Evolutionary conservation across 257 asterid species (phyloP).

Genomic region (Rubia yunnanensis): DNA sequence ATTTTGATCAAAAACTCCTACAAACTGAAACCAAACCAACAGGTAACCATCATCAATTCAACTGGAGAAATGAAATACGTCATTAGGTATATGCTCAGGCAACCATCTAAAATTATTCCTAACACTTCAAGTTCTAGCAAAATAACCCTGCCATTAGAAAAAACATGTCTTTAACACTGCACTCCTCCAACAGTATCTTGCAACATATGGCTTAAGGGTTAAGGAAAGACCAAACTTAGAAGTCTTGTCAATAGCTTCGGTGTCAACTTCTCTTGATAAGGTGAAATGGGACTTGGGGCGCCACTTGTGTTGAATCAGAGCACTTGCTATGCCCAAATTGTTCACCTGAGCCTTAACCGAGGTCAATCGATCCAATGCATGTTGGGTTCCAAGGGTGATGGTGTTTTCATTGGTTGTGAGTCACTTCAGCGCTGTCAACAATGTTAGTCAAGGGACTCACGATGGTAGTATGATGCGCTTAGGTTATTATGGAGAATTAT

Average conservation of each 20-base stretch:
- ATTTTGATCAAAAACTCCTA: background rate
- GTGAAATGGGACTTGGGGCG: slow-evolving; percentile 42
- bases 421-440: slow-evolving; percentile 43
- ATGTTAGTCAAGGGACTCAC: slow-evolving; percentile 38
- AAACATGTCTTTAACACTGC: slow-evolving; percentile 7
- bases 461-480: slow-evolving; percentile 43
- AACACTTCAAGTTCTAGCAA: slow-evolving; percentile 19
- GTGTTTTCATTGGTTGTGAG: slow-evolving; percentile 32
- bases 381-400: slow-evolving; percentile 41
- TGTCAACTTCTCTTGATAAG: slow-evolving; percentile 37
- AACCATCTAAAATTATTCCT: slow-evolving; percentile 34
- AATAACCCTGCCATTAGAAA: slow-evolving; percentile 32
- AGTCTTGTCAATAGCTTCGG: slow-evolving; percentile 38
- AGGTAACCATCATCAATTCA: slow-evolving; percentile 5
- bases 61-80: slow-evolving; percentile 13
- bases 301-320: slow-evolving; percentile 43
- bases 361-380: slow-evolving; percentile 38
- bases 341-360: slow-evolving; percentile 39
- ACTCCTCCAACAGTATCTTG: slow-evolving; percentile 8
- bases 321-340: slow-evolving; percentile 41
- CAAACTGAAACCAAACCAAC: background rate
- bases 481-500: too few species aligned
- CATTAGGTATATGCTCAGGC: slow-evolving; percentile 7
- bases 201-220: slow-evolving; percentile 36
- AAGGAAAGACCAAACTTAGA: slow-evolving; percentile 45